phyloP scores from a whole-genome alignment of 2,329 filamentous ascomycete genomes.

The Simplicillium aogashimaense region DNA sequence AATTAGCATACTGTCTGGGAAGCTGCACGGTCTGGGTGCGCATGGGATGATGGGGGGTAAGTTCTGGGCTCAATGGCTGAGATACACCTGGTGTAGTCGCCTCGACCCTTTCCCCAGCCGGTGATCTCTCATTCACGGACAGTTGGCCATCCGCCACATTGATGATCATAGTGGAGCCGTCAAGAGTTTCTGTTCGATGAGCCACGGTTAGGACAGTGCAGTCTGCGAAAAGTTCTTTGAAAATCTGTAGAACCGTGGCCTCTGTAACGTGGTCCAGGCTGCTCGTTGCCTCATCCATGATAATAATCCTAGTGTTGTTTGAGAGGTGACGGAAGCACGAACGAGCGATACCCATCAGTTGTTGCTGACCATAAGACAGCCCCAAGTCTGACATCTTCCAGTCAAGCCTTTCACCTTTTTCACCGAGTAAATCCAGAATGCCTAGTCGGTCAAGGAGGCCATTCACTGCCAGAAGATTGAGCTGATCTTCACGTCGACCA shows the following conservation, averaged over 20 bases:
- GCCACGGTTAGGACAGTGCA: constrained; percentile 5
- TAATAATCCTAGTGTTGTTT: neutral
- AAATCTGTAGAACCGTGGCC: neutral
- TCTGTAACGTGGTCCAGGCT: neutral
- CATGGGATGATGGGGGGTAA: too few species aligned
- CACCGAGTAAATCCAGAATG: neutral
- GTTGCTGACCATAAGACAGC: neutral
- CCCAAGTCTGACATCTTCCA: neutral
- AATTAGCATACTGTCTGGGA: too few species aligned
- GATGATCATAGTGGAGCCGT: too few species aligned
- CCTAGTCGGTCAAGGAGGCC: neutral
- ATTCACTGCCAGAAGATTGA: too few species aligned
- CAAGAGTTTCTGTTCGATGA: too few species aligned
- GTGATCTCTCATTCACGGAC: too few species aligned
- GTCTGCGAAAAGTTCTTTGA: neutral
- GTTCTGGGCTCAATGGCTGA: too few species aligned
- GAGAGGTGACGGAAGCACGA: neutral
- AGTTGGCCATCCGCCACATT: too few species aligned
- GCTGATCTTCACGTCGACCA: too few species aligned
- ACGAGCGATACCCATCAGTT: neutral
- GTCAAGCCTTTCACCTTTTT: neutral
- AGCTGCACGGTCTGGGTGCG: too few species aligned
- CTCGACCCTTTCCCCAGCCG: too few species aligned
- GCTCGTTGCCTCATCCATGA: neutral
- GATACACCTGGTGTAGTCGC: too few species aligned